These are phyloP conservation scores for Paramecium pentaurelia DNA, from an alignment of 73 alveolate genomes.

Conservation along the genomic window DNA sequence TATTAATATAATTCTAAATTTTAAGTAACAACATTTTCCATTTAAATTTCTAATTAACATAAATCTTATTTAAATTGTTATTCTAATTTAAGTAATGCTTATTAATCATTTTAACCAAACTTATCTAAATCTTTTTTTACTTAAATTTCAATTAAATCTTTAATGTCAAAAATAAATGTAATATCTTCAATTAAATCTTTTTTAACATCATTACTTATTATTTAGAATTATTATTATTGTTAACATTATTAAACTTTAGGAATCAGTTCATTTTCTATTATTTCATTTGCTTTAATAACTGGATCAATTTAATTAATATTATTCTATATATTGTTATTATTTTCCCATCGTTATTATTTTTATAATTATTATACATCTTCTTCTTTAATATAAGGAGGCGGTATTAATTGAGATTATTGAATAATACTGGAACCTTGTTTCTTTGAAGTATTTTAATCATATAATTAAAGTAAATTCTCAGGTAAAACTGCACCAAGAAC, in stretches of 20 bases:
- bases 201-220: neutral
- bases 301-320: neutral
- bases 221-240: neutral
- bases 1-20: neutral
- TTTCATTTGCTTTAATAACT: neutral
- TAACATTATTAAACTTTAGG: neutral
- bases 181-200: neutral
- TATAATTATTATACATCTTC: neutral
- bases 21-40: neutral
- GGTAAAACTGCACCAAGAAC: neutral
- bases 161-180: neutral
- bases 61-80: neutral
- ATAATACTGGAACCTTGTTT: neutral
- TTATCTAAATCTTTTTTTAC: neutral
- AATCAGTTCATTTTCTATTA: neutral
- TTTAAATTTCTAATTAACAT: neutral
- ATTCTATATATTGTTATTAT: neutral
- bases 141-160: neutral
- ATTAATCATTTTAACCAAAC: neutral
- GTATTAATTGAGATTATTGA: neutral
- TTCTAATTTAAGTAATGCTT: neutral
- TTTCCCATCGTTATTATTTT: neutral
- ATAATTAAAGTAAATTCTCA: neutral
- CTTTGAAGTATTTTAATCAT: neutral
- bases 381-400: conserved; percentile 4